Evolutionary conservation across 2,329 filamentous ascomycete genomes (phyloP).

Genomic region (Neonectria magnoliae): DNA sequence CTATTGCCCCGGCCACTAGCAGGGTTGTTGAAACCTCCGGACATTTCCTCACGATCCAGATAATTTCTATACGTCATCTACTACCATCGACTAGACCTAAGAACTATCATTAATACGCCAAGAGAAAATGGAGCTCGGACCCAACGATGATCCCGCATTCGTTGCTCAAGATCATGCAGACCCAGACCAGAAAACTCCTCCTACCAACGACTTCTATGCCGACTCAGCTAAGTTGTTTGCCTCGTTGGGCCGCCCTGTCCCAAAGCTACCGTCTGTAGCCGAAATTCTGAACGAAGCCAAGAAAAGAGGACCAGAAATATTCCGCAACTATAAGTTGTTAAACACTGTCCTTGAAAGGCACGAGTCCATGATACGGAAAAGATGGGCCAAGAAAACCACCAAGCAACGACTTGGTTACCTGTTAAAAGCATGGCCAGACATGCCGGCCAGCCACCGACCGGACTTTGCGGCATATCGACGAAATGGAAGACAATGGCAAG

Average conservation of each 20-base stretch:
- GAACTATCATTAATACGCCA: too few relatives aligned
- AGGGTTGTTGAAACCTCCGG: too few relatives aligned
- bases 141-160: too few relatives aligned
- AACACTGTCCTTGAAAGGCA: conserved; percentile 58
- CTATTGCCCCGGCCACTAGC: too few relatives aligned
- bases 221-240: conserved; percentile 5
- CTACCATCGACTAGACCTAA: too few relatives aligned
- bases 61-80: too few relatives aligned
- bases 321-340: conserved; percentile 48
- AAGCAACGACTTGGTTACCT: conserved; percentile 59
- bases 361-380: conserved; percentile 60
- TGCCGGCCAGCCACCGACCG: conserved; percentile 60
- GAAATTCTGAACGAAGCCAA: conserved; percentile 24
- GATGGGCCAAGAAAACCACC: conserved; percentile 65
- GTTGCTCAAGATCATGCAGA: too few relatives aligned
- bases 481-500: conserved; percentile 29
- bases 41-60: too few relatives aligned
- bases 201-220: background rate
- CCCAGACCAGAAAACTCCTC: too few relatives aligned
- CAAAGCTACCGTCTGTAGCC: conserved; percentile 4
- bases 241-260: background rate
- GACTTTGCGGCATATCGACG: conserved; percentile 56
- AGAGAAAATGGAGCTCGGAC: too few relatives aligned
- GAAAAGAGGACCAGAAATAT: conserved; percentile 41
- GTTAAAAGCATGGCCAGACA: conserved; percentile 58